A percentile compares a stretch with the other conserved stretches of the same genome.
Evolutionary conservation across 73 alveolate species (phyloP).

Genomic region (Paramecium octaurelia): DNA sequence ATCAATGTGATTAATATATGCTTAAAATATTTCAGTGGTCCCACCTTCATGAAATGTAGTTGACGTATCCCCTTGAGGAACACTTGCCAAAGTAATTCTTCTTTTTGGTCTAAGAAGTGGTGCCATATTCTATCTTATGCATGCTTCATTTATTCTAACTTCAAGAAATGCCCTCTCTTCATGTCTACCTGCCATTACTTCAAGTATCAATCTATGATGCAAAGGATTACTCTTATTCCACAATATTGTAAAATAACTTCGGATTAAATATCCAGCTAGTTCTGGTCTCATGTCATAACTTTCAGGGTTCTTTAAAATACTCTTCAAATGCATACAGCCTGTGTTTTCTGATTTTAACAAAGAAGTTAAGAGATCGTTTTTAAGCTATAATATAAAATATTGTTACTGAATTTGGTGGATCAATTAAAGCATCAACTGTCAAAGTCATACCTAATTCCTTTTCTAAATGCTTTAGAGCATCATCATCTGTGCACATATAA

Average conservation of each 20-base stretch:
- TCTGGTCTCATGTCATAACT: slow-evolving; percentile 69
- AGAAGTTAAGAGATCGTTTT: slow-evolving; percentile 63
- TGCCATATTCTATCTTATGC: slow-evolving; percentile 65
- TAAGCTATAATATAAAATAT: not conserved
- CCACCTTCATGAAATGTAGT: slow-evolving; percentile 41
- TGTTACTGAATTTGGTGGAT: slow-evolving; percentile 38
- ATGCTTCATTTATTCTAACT: slow-evolving; percentile 69
- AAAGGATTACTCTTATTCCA: slow-evolving; percentile 67
- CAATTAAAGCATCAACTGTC: slow-evolving; percentile 51
- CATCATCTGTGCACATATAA: slow-evolving; percentile 81
- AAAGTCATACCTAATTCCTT: slow-evolving; percentile 68
- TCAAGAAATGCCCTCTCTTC: slow-evolving; percentile 80
- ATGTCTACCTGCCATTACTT: slow-evolving; percentile 76
- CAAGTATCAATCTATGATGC: slow-evolving; percentile 63
- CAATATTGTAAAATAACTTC: slow-evolving; percentile 59
- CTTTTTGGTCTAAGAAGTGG: slow-evolving; percentile 69
- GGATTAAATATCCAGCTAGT: slow-evolving; percentile 61
- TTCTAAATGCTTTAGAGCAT: slow-evolving; percentile 67
- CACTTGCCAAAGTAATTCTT: slow-evolving; percentile 3
- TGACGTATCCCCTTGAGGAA: not conserved
- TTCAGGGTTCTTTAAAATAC: slow-evolving; percentile 70
- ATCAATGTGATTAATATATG: slow-evolving; percentile 77
- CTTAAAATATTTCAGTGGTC: slow-evolving; percentile 16
- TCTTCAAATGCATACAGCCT: slow-evolving; percentile 74
- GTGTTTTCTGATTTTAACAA: slow-evolving; percentile 70